Evolutionary conservation across 2,329 filamentous ascomycete species (phyloP).

Genomic region (Grosmannia serpens): DNA sequence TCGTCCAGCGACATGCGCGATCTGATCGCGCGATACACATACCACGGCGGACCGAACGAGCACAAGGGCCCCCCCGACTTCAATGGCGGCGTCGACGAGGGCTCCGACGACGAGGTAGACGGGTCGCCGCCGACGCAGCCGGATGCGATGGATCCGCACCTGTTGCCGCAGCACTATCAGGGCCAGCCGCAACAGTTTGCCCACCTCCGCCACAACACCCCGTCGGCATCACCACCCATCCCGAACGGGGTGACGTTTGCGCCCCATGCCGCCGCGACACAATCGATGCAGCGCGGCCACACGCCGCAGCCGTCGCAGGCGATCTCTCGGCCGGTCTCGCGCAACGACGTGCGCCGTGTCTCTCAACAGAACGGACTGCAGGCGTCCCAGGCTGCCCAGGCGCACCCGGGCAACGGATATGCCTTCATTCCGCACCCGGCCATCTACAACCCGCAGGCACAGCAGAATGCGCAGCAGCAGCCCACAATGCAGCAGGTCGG

Average conservation of each 20-base stretch:
- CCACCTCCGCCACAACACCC: constrained; percentile 70
- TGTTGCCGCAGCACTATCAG: constrained; percentile 61
- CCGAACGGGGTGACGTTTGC: constrained; percentile 62
- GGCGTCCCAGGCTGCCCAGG: constrained; percentile 5
- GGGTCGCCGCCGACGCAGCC: constrained; percentile 62
- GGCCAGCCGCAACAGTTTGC: constrained; percentile 55
- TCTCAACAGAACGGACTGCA: constrained; percentile 58
- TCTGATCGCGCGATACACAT: constrained; percentile 78
- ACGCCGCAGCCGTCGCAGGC: constrained; percentile 74
- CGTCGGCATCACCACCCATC: constrained; percentile 81
- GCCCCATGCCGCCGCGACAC: constrained; percentile 28
- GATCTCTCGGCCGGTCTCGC: constrained; percentile 65
- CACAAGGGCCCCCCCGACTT: constrained; percentile 95
- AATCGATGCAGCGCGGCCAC: constrained; percentile 49
- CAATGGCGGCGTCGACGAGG: constrained; percentile 75
- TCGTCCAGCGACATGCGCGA: constrained; percentile 90
- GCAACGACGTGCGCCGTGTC: constrained; percentile 65
- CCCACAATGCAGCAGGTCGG: constrained; percentile 15
- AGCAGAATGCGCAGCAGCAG: constrained; percentile 24
- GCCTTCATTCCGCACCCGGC: constrained; percentile 77
- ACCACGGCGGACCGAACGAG: constrained; percentile 85
- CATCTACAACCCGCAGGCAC: constrained; percentile 62
- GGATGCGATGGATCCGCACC: constrained; percentile 45
- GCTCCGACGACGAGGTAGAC: constrained; percentile 61
- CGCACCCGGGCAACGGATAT: constrained; percentile 49